Base-by-base conservation (phyloP, 148 eudicot species). In the Cornus controversa region DNA sequence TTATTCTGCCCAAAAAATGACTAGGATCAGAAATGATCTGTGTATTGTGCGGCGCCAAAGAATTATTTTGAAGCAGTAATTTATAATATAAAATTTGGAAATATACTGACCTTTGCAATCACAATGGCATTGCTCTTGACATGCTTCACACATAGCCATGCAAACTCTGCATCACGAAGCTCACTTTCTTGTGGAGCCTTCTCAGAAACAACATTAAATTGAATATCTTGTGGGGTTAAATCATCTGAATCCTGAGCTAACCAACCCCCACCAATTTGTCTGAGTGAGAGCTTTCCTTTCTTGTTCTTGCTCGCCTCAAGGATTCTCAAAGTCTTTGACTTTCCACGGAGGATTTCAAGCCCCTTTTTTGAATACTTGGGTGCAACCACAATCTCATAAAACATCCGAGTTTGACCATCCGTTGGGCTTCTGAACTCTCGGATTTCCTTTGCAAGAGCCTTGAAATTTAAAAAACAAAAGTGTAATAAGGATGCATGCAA, bases 261-360 rank as follows among this genome's bases (percentile, higher is more conserved):
- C 98, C 97, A 96, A 65, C 99, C 98, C 2, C 99, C 99, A 68
- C 99, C 97, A 75, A 96, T 94, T 91, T 93, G 97, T 80, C 97
- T 86, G 42, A 96, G 81, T 29, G 99, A 96, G 40, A 93, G 90
- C 80, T 96, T 96, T 57, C 99, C 98, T 71, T 81, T 86, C 24
- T 76, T 80, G 64, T 92, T 93, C 86, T 91, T 93, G 84, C 84
- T 83, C 64, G 98, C 98, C 87, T 96, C 98, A 8, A 96, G 97
- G 70, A 96, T 96, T 89, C 98, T 88, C 84, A 96, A 81, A 71
- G 93, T 91, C 84, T 96, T 96, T 25, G 99, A 96, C 85, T 96
- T 96, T 70, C 98, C 98, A 72, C 98, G 88, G 13, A 96, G 98
- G 78, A 93, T 86, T 82, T 93, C 98, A 66, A 96, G 98, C 72